phyloP scores from a whole-genome alignment of 2,329 filamentous ascomycete genomes.

The Torrubiella hemipterigena region DNA sequence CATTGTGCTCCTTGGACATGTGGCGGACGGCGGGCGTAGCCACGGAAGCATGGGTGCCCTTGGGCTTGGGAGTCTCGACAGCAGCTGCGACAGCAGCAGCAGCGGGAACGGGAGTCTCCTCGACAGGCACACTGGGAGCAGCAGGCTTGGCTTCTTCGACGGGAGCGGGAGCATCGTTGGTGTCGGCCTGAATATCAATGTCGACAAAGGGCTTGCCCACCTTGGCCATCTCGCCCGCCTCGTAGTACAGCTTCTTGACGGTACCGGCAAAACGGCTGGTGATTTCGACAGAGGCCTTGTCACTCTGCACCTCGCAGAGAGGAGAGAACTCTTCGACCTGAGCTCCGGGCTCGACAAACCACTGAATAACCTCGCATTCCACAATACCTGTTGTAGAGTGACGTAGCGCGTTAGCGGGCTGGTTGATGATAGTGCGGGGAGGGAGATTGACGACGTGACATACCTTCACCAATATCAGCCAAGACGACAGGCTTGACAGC shows the following conservation, averaged over 20 bases:
- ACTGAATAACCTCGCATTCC: constrained; percentile 98
- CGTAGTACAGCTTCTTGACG: constrained; percentile 92
- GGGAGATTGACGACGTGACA: constrained; percentile 8
- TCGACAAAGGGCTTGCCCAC: constrained; percentile 92
- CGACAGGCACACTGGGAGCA: constrained; percentile 17
- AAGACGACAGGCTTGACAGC: constrained; percentile 69
- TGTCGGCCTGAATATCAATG: constrained; percentile 79
- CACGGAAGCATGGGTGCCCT: constrained; percentile 58
- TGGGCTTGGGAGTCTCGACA: constrained; percentile 17
- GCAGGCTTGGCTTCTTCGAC: constrained; percentile 20
- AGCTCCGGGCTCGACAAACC: constrained; percentile 95
- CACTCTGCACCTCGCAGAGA: constrained; percentile 94
- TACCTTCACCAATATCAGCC: constrained; percentile 79
- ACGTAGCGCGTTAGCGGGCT: neutral
- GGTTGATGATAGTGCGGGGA: neutral
- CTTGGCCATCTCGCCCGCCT: constrained; percentile 89
- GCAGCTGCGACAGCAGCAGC: constrained; percentile 4
- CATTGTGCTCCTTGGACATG: constrained; percentile 64
- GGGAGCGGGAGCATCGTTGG: too few species aligned
- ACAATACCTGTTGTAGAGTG: constrained; percentile 61
- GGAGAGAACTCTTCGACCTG: constrained; percentile 97
- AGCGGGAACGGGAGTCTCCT: constrained; percentile 12
- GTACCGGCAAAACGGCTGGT: constrained; percentile 91
- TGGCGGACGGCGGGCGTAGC: constrained; percentile 91
- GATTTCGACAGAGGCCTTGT: constrained; percentile 86